These are phyloP conservation scores for Cicer arietinum DNA, from an alignment of 306 rosid genomes.

Conservation along the genomic window DNA sequence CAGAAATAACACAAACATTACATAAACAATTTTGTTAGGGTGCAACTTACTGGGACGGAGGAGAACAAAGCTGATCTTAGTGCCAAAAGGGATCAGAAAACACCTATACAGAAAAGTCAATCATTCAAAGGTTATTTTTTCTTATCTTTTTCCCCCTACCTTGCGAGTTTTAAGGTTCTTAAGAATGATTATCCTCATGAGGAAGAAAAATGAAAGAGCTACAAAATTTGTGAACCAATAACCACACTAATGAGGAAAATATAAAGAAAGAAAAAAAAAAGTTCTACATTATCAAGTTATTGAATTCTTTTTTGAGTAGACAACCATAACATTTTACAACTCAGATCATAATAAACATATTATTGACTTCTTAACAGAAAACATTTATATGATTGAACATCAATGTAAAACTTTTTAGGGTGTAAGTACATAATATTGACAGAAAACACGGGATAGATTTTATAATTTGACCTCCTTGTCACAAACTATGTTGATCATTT, in stretches of 20 bases:
- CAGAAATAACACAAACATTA: background rate
- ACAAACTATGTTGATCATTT: slow-evolving; percentile 31
- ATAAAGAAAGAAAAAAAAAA: no score
- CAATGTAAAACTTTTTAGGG: no score
- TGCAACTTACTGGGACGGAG: slow-evolving; percentile 41
- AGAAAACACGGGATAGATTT: background rate
- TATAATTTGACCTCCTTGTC: background rate
- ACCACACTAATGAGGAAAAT: background rate
- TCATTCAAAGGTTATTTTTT: slow-evolving; percentile 65
- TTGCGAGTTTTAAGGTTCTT: background rate
- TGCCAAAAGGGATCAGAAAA: slow-evolving; percentile 50
- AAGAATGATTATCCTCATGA: no score
- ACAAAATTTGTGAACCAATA: background rate
- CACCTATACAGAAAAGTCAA: slow-evolving; percentile 50
- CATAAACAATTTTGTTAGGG: slow-evolving; percentile 50
- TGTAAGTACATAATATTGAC: no score
- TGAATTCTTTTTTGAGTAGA: no score
- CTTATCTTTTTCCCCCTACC: background rate
- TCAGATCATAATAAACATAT: no score
- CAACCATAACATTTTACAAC: no score
- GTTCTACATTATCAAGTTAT: no score
- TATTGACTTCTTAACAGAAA: no score
- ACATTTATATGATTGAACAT: no score
- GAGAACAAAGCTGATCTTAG: slow-evolving; percentile 41
- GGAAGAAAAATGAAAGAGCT: no score